Conservation (phyloP, 176 grass and related monocot genomes). For the Zea luxurians region DNA sequence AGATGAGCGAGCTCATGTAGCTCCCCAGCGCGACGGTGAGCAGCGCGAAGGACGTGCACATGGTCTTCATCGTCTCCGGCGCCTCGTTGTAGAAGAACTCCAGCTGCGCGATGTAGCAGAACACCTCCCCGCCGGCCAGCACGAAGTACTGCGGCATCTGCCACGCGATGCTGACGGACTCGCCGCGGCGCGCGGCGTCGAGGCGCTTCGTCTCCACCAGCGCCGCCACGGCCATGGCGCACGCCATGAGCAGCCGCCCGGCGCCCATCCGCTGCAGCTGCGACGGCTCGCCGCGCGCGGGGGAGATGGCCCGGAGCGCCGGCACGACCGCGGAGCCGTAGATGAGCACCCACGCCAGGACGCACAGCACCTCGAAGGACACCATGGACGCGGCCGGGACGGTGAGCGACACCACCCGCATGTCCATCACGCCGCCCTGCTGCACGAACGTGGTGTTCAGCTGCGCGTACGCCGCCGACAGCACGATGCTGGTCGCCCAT, state of each 20-base stretch:
- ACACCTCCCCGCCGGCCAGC: constrained; percentile 63
- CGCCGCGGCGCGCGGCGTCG: constrained; percentile 21
- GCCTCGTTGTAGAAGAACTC: constrained; percentile 89
- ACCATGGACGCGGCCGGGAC: constrained; percentile 44
- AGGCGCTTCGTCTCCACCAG: constrained; percentile 59
- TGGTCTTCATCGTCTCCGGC: constrained; percentile 91
- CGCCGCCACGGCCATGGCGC: constrained; percentile 53
- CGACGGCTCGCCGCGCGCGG: constrained; percentile 40
- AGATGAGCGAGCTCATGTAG: constrained; percentile 80
- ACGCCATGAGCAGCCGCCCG: constrained; percentile 55
- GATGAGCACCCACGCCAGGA: constrained; percentile 7
- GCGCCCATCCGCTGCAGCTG: constrained; percentile 72
- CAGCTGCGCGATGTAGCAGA: constrained; percentile 65
- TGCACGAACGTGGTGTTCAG: constrained; percentile 57
- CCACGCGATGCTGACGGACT: constrained; percentile 57
- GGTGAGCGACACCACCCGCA: background rate
- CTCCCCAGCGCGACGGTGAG: constrained; percentile 68
- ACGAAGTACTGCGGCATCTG: constrained; percentile 71
- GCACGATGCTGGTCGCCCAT: constrained; percentile 44
- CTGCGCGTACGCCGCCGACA: constrained; percentile 49
- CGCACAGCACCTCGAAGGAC: constrained; percentile 8
- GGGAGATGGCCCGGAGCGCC: background rate
- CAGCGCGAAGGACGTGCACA: constrained; percentile 70
- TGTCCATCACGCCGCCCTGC: constrained; percentile 57
- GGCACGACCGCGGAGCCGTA: background rate